A percentile compares a stretch with the other conserved stretches of the same genome.
Conservation (phyloP, 2,329 filamentous ascomycete species). For the Penicillium palitans region DNA sequence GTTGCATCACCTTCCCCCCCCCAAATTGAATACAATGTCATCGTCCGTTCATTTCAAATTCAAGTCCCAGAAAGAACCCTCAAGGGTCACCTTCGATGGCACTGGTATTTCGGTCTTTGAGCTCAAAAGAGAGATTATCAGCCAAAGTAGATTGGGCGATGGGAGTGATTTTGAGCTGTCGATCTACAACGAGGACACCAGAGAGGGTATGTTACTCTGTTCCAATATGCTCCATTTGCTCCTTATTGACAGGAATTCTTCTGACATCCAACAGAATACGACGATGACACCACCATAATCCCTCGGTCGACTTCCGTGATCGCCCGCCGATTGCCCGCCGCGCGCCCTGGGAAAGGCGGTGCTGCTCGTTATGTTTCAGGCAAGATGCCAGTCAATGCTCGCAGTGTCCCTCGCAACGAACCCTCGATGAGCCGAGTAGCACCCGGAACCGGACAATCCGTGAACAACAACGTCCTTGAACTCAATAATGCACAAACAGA, state of each 20-base stretch:
- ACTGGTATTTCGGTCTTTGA: slow-evolving; percentile 98
- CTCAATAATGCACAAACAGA: slow-evolving; percentile 83
- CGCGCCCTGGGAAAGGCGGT: slow-evolving; percentile 80
- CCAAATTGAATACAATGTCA: slow-evolving; percentile 66
- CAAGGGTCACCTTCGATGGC: slow-evolving; percentile 92
- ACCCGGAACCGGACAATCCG: slow-evolving; percentile 42
- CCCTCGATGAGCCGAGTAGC: slow-evolving; percentile 41
- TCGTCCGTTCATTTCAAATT: slow-evolving; percentile 99
- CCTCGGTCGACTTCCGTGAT: slow-evolving; percentile 92
- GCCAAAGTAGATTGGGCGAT: slow-evolving; percentile 87
- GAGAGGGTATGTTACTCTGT: slow-evolving; percentile 68
- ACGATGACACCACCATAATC: slow-evolving; percentile 97
- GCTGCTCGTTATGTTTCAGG: slow-evolving; percentile 95
- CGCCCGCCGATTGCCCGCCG: slow-evolving; percentile 79
- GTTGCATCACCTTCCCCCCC: slow-evolving; percentile 20
- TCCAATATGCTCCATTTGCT: slow-evolving; percentile 15
- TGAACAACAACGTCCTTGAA: slow-evolving; percentile 58
- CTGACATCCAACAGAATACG: slow-evolving; percentile 67
- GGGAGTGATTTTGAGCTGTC: slow-evolving; percentile 94
- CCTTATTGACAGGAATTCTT: slow-evolving; percentile 9
- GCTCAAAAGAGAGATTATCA: slow-evolving; percentile 97
- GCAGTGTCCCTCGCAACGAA: slow-evolving; percentile 72
- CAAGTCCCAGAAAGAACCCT: slow-evolving; percentile 96
- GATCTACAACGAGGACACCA: slow-evolving; percentile 89
- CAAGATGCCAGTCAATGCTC: slow-evolving; percentile 87